Conservation (phyloP, 140 eudicot species). For the Oenanthe javanica region DNA sequence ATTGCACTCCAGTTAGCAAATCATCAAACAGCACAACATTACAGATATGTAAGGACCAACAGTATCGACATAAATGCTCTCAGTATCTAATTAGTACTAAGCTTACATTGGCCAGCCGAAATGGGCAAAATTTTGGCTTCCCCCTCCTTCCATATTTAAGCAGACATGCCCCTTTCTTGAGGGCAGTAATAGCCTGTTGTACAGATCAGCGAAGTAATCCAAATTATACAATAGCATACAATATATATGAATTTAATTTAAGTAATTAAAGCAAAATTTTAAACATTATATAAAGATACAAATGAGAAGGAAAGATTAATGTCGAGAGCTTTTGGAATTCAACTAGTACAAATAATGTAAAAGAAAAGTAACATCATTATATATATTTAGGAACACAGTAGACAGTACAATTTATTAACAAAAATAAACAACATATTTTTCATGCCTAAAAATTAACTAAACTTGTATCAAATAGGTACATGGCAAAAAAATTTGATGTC, state of each 20-base stretch:
- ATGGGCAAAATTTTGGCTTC: slow-evolving; percentile 86
- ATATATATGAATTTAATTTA: background rate
- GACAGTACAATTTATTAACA: too few species aligned
- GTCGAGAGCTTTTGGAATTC: background rate
- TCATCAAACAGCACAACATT: background rate
- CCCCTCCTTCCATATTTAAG: slow-evolving; percentile 98
- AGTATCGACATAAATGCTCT: background rate
- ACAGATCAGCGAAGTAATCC: slow-evolving; percentile 20
- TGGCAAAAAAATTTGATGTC: background rate
- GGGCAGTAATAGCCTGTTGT: slow-evolving; percentile 92
- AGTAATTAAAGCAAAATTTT: background rate
- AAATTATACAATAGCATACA: slow-evolving; percentile 3
- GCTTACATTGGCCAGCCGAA: slow-evolving; percentile 86
- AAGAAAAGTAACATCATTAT: background rate
- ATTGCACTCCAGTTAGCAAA: background rate
- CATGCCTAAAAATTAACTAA: background rate
- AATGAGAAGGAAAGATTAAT: background rate
- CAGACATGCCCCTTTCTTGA: slow-evolving; percentile 86
- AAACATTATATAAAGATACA: background rate
- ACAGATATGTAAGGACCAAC: background rate
- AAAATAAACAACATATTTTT: background rate
- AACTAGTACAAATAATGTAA: background rate
- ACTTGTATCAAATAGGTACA: background rate
- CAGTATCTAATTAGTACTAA: background rate
- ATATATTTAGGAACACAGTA: too few species aligned